phyloP scores from a whole-genome alignment of 345 rosid genomes.

The Melaleuca alternifolia region DNA sequence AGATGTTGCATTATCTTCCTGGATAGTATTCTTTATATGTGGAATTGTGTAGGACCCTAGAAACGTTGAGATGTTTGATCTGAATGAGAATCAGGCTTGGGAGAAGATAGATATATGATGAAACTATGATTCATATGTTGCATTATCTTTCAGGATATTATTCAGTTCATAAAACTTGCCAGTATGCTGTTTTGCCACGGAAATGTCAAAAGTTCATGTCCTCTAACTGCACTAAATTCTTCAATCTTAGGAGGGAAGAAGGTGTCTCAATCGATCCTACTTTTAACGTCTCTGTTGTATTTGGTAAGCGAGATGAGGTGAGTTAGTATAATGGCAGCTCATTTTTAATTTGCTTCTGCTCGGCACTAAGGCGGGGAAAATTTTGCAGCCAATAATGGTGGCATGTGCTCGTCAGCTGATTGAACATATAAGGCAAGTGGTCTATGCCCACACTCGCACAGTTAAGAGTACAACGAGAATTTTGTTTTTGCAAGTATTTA shows the following conservation, averaged over 20 bases:
- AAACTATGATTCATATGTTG: not conserved
- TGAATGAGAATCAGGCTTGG: not conserved
- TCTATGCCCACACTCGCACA: not conserved
- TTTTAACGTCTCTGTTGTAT: constrained; percentile 67
- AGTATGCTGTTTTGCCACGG: not conserved
- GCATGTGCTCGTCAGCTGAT: constrained; percentile 81
- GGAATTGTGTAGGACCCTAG: not conserved
- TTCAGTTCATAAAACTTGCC: not conserved
- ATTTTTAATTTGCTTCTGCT: not conserved
- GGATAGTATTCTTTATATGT: not conserved
- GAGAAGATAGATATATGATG: not conserved
- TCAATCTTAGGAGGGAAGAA: constrained; percentile 65
- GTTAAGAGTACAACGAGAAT: not conserved
- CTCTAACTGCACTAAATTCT: not conserved
- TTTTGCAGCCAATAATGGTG: constrained; percentile 57
- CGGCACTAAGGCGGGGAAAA: not conserved
- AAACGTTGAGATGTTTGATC: not conserved
- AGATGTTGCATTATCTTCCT: not conserved
- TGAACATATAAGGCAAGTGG: constrained; percentile 65
- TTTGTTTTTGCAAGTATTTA: not conserved
- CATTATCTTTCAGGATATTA: not conserved
- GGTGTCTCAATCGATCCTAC: constrained; percentile 71
- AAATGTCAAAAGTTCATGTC: not conserved
- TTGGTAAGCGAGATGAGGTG: constrained; percentile 94
- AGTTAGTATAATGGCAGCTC: not conserved